A percentile compares a stretch with the other conserved stretches of the same genome.
phyloP scores from a whole-genome alignment of 495 filamentous ascomycete genomes.

The Xylaria scruposa region DNA sequence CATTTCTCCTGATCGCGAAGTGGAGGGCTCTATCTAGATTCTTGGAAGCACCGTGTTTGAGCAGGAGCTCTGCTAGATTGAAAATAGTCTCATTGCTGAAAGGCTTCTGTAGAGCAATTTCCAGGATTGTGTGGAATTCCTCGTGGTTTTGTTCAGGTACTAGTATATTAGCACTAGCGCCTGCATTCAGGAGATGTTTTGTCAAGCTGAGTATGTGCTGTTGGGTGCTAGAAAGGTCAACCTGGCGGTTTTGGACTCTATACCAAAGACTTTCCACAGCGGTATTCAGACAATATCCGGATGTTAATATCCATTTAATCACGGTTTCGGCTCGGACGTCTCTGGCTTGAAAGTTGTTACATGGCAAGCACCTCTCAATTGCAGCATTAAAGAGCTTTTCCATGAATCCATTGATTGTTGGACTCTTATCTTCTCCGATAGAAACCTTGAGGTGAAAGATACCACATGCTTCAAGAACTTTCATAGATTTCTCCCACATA shows the following conservation, averaged over 20 bases:
- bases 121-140: slow-evolving; percentile 4
- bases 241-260: not conserved
- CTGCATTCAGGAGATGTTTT: not conserved
- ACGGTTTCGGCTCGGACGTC: slow-evolving; percentile 1
- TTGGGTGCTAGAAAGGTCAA: not conserved
- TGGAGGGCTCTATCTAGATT: not conserved
- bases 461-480: not conserved
- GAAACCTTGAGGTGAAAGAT: not conserved
- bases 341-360: not conserved
- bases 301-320: slow-evolving; percentile 5
- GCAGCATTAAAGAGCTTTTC: slow-evolving; percentile 5
- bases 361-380: not conserved
- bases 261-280: not conserved
- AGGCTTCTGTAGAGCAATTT: not conserved
- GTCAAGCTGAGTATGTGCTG: not conserved
- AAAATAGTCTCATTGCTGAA: not conserved
- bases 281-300: slow-evolving; percentile 1
- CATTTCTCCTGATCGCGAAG: not conserved
- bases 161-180: not conserved
- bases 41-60: not conserved
- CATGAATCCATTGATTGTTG: slow-evolving; percentile 7
- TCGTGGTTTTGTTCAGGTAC: not conserved
- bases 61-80: not conserved
- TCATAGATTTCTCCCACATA: not conserved
- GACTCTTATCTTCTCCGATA: not conserved